Evolutionary conservation across 495 filamentous ascomycete genomes (phyloP), one percentile per base, ranked within the genome.

Genomic region (Penicillium chermesinum): DNA sequence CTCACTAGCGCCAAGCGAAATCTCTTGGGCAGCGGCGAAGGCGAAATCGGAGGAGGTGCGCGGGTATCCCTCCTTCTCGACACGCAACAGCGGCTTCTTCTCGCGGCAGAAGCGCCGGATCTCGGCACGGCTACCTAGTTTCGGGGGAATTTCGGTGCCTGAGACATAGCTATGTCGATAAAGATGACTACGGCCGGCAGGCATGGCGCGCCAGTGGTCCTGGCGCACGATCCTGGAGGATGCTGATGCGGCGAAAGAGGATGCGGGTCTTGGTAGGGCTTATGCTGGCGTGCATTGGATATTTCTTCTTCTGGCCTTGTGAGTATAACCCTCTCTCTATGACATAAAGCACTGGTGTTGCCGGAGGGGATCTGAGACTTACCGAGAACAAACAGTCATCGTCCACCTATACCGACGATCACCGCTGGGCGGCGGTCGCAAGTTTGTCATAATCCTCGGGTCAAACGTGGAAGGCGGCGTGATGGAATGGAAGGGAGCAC

Each of bases 401-500:
- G 46, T 75, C 14, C 59, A 69, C 51, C 41, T 58, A 33, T 84
- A 84, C 57, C 74, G 83, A 54, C 59, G 77, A 50, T 74, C 82
- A 22, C 63, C 71, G 14, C 63, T 95, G 1, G 91, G 93, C 18
- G 88, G 89, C 22, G 93, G 94, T 1, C 81, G 79, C 54, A 96
- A 96, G 60, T 88, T 87, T 57, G 93, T 99, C 30, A 86, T 99
- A 22, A 91, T 99, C 53, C 73, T 97, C 7, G 91, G 84, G 30
- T 91, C 93, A 38, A 99, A 99, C 61, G 78, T 90, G 46, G 93
- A 94, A 21, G 93, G 93, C 42, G 93, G 93, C 40, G 93, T 99
- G 5, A 97, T 96, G 91, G 93, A 95, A 63, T 95, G 87, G 90
- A 99, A 99, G 64, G 93, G 94, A 0, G 84, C 94, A 4, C 79